Evolutionary conservation across 2,329 filamentous ascomycete genomes (phyloP).

Genomic region (Neofusicoccum laricinum): DNA sequence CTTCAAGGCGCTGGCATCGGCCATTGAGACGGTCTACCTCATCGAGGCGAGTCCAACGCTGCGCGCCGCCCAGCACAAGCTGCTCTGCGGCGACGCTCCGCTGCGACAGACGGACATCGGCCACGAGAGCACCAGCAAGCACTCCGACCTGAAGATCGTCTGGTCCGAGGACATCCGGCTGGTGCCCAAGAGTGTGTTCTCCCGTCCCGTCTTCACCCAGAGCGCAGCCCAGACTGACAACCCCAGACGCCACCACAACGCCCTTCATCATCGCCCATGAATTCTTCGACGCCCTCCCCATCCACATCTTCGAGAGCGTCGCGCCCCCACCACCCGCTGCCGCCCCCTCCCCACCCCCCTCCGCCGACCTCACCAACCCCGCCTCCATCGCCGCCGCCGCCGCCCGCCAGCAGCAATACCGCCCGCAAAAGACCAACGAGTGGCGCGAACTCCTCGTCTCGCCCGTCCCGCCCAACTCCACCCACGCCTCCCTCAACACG

Average conservation of each 20-base stretch:
- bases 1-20: conserved; percentile 73
- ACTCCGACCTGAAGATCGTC: conserved; percentile 60
- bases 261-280: conserved; percentile 97
- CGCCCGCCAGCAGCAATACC: conserved; percentile 37
- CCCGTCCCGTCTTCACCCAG: background rate
- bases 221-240: conserved; percentile 22
- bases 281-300: conserved; percentile 96
- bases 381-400: conserved; percentile 44
- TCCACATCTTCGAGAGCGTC: conserved; percentile 88
- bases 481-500: conserved; percentile 56
- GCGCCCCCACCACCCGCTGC: conserved; percentile 38
- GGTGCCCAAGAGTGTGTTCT: conserved; percentile 63
- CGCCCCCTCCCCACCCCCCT: conserved; percentile 44
- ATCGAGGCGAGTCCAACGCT: conserved; percentile 88
- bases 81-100: conserved; percentile 72
- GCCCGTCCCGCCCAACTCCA: conserved; percentile 38
- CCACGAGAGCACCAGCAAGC: conserved; percentile 71
- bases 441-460: conserved; percentile 46
- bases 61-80: conserved; percentile 70
- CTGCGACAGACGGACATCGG: conserved; percentile 72
- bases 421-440: conserved; percentile 33
- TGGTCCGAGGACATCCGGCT: conserved; percentile 89
- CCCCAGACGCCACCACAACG: conserved; percentile 62
- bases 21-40: conserved; percentile 85
- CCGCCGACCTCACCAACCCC: conserved; percentile 22